A percentile compares a stretch with the other conserved stretches of the same genome.
phyloP scores from a whole-genome alignment of 2,329 filamentous ascomycete genomes.

The Coniochaeta ligniaria region DNA sequence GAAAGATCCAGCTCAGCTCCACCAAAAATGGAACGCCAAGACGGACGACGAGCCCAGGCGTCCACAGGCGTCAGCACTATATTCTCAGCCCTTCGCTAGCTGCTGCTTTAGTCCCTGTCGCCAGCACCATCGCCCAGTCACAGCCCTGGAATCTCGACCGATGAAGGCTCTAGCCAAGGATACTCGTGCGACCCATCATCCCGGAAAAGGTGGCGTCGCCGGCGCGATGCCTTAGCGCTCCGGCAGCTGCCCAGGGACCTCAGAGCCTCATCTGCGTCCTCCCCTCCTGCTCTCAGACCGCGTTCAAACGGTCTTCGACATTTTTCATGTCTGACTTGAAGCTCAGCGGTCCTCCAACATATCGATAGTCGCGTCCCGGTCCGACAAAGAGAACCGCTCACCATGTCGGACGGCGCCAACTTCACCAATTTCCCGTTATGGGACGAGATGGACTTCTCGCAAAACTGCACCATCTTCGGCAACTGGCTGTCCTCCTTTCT shows the following conservation, averaged over 20 bases:
- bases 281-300: not conserved
- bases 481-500: slow-evolving; percentile 9
- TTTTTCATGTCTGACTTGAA: not conserved
- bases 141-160: not conserved
- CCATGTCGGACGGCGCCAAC: slow-evolving; percentile 5
- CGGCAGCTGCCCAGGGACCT: not conserved
- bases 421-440: slow-evolving; percentile 12
- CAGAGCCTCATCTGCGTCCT: not conserved
- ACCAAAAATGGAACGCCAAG: not conserved
- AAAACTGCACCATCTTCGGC: slow-evolving; percentile 11
- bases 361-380: not conserved
- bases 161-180: not conserved
- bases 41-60: not conserved
- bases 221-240: not conserved
- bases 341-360: too few species aligned
- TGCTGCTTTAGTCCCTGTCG: not conserved
- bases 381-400: not conserved
- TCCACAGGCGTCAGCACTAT: not conserved
- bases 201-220: not conserved
- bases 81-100: not conserved
- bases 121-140: not conserved
- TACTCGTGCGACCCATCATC: not conserved
- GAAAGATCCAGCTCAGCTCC: not conserved
- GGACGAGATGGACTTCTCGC: slow-evolving; percentile 11
- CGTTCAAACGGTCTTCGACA: not conserved